These are phyloP conservation scores for Penicillium sp. DNA, from an alignment of 2,329 filamentous ascomycete genomes.

Conservation along the genomic window DNA sequence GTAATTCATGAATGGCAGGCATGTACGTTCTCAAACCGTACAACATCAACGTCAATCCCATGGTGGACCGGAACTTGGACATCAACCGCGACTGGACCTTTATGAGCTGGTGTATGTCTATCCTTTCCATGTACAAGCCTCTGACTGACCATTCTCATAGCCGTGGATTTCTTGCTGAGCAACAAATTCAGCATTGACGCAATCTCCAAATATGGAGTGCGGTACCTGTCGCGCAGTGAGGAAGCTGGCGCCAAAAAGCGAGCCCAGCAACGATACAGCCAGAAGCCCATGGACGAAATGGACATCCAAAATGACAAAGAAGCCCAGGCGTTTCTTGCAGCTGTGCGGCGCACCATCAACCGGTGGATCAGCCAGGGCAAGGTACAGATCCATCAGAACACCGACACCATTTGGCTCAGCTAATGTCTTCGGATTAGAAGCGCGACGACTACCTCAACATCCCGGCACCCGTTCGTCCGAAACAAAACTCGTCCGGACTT, in stretches of 20 bases:
- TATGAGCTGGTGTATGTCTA: constrained; percentile 47
- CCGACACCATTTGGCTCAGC: background rate
- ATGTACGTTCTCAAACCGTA: constrained; percentile 57
- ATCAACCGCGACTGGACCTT: constrained; percentile 57
- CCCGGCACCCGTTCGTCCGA: constrained; percentile 25
- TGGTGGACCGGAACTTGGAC: constrained; percentile 49
- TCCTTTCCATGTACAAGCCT: background rate
- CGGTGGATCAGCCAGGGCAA: constrained; percentile 39
- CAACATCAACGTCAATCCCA: constrained; percentile 58
- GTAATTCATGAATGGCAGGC: constrained; percentile 28
- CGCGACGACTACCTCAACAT: constrained; percentile 44
- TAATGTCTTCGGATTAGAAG: background rate
- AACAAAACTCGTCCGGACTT: constrained; percentile 9
- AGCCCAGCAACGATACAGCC: constrained; percentile 40
- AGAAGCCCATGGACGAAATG: constrained; percentile 34
- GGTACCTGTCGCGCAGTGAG: constrained; percentile 58
- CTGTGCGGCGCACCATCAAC: constrained; percentile 43
- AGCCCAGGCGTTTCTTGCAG: constrained; percentile 47
- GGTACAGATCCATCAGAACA: constrained; percentile 10
- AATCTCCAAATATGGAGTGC: constrained; percentile 53
- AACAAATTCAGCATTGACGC: constrained; percentile 55
- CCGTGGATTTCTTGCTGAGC: constrained; percentile 55
- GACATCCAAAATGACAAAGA: constrained; percentile 49
- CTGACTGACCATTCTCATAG: constrained; percentile 27
- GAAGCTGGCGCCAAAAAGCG: constrained; percentile 45